Evolutionary conservation across 2,329 filamentous ascomycete genomes (phyloP), one percentile per base, ranked within the genome.

Genomic region (Colletotrichum sublineola): DNA sequence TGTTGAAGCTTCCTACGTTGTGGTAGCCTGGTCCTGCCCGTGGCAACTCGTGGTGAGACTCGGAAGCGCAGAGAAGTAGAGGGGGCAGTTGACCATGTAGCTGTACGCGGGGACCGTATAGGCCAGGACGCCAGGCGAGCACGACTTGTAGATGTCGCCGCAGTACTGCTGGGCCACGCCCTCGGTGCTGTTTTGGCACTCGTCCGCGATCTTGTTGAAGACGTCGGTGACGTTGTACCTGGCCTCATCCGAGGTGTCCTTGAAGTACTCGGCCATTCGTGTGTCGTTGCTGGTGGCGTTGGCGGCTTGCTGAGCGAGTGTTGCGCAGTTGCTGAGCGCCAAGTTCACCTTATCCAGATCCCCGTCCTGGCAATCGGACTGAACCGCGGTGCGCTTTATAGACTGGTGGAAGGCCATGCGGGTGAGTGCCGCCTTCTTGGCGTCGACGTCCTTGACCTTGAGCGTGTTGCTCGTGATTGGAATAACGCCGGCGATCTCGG

Each of bases 221-320:
- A 91, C 84, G 31, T 82, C 82, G 2, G 87, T 82, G 7, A 92
- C 88, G 1, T 81, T 84, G 61, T 78, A 82, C 56, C 86, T 85
- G 31, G 63, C 65, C 6, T 24, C 55, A 1, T 14, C 14, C 31
- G 74, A 80, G 40, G 86, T 86, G 0, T 86, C 86, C 81, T 91
- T 92, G 86, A 92, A 93, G 84, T 90, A 92, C 77, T 91, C 88
- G 33, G 79, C 79, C 75, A 91, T 80, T 38, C 50, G 42, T 24
- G 44, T 46, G 20, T 67, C 74, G 29, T 73, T 53, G 29, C n/a
- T 24, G 1, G 83, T 78, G 0, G 88, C 88, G 44, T 81, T 79
- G 3, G 83, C 78, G 0, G 89, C 88, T 44, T 82, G 80, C 2
- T 80, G 81, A 2, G 90, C 88, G 7, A 90, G 82, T 33, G 78